Conservation (phyloP, 2,329 filamentous ascomycete genomes). For the Parastagonospora nodorum region DNA sequence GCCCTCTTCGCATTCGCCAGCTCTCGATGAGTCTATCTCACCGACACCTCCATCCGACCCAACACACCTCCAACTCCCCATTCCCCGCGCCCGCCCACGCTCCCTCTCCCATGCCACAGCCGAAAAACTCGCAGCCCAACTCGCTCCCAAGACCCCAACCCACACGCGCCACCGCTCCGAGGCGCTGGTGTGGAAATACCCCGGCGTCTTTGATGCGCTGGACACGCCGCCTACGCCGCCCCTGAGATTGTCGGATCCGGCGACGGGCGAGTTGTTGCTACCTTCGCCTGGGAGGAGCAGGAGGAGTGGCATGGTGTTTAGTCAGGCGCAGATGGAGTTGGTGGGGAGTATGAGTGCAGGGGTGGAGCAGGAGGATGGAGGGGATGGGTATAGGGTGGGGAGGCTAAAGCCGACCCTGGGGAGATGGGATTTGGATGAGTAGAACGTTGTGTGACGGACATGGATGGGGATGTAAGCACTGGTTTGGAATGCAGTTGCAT, state of each 20-base stretch:
- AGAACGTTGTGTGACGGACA: too few species aligned
- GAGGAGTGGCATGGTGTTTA: neutral
- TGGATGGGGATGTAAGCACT: too few species aligned
- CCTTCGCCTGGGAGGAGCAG: neutral
- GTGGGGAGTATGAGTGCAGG: neutral
- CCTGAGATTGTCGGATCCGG: neutral
- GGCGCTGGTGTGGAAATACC: constrained; percentile 6
- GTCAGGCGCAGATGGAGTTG: neutral
- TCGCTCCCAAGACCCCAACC: neutral
- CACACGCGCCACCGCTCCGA: constrained; percentile 3
- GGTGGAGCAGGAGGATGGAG: neutral
- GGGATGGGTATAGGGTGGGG: too few species aligned
- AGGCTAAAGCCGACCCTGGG: too few species aligned
- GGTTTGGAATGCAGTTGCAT: too few species aligned
- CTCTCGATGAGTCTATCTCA: too few species aligned
- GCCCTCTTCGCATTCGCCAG: neutral
- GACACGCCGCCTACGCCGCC: neutral
- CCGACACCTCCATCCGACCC: neutral
- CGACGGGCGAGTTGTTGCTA: neutral
- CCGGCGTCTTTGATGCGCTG: constrained; percentile 7
- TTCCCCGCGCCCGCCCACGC: neutral
- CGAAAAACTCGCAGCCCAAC: neutral
- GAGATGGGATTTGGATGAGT: too few species aligned
- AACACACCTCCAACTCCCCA: neutral
- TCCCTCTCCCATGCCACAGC: neutral